Conservation (phyloP, 2,329 filamentous ascomycete genomes). For the Coccinonectria pachysandricola region DNA sequence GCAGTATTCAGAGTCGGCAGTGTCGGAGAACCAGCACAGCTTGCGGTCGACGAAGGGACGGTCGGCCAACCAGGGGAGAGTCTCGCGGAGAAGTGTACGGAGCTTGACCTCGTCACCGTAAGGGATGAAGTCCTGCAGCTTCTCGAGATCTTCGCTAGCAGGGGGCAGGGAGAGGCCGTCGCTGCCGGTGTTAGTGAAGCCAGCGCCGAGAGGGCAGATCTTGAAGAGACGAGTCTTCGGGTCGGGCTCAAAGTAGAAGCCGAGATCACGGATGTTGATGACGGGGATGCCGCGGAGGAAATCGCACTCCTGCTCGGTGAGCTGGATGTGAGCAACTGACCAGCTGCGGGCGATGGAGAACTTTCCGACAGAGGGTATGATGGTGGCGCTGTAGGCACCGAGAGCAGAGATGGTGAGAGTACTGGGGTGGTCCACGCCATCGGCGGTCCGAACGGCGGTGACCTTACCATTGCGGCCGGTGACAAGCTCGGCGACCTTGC, state of each 20-base stretch:
- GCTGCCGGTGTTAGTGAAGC: constrained; percentile 4
- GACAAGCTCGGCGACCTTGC: constrained; percentile 2
- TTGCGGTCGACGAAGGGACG: constrained; percentile 7
- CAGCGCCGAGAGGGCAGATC: constrained; percentile 5
- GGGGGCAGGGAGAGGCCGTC: constrained; percentile 3
- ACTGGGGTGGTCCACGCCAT: constrained; percentile 1
- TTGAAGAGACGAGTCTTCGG: constrained; percentile 5
- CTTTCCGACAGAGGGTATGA: constrained; percentile 1
- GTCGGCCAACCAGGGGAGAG: constrained; percentile 5
- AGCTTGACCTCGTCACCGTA: constrained; percentile 3
- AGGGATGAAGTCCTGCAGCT: constrained; percentile 5
- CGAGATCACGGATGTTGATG: constrained; percentile 3
- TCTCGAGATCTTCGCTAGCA: neutral
- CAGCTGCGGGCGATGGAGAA: constrained; percentile 2
- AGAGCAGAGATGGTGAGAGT: constrained; percentile 3
- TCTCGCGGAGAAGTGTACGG: constrained; percentile 5
- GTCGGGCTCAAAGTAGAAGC: constrained; percentile 5
- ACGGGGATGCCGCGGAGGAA: constrained; percentile 5
- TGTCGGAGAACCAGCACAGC: constrained; percentile 5
- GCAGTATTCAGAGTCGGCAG: constrained; percentile 3
- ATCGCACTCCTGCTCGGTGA: constrained; percentile 4
- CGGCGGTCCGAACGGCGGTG: constrained; percentile 3
- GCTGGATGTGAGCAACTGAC: constrained; percentile 6
- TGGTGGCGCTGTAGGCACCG: constrained; percentile 1
- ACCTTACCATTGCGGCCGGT: constrained; percentile 1